These are phyloP conservation scores for Tricholomella constricta DNA, from an alignment of 768 basidiomycete species.

Conservation along the genomic window DNA sequence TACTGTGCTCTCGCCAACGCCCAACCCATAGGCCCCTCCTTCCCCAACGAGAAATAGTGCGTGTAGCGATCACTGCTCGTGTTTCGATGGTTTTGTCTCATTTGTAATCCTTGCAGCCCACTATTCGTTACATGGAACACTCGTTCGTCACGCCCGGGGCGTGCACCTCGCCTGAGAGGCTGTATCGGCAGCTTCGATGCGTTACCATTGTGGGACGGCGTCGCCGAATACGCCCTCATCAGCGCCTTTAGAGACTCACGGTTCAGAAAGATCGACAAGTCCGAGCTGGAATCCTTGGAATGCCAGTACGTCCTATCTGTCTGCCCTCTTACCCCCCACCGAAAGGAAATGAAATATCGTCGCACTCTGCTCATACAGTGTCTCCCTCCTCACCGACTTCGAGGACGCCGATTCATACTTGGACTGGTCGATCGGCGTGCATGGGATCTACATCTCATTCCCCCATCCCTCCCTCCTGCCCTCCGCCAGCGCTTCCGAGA, in stretches of 20 bases:
- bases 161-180: constrained; percentile 71
- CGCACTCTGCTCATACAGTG: constrained; percentile 41
- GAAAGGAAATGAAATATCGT: not conserved
- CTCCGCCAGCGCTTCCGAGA: constrained; percentile 50
- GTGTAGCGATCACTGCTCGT: constrained; percentile 24
- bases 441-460: constrained; percentile 91
- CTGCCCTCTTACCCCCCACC: not conserved
- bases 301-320: constrained; percentile 68
- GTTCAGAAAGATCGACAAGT: constrained; percentile 76
- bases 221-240: constrained; percentile 88
- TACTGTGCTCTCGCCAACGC: constrained; percentile 71
- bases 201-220: constrained; percentile 68
- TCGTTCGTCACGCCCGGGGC: constrained; percentile 58
- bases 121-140: constrained; percentile 98
- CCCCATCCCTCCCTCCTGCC: constrained; percentile 68
- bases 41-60: constrained; percentile 79
- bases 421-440: constrained; percentile 90
- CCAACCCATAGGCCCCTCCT: constrained; percentile 60
- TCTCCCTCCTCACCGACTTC: constrained; percentile 94
- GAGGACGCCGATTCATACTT: constrained; percentile 82
- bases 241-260: constrained; percentile 89
- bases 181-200: constrained; percentile 95
- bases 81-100: not conserved
- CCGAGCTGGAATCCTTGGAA: constrained; percentile 78
- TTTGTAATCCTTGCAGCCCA: constrained; percentile 51